These are phyloP conservation scores for Conticribra guillardii DNA, from an alignment of 108 stramenopile species.

Conservation along the genomic window DNA sequence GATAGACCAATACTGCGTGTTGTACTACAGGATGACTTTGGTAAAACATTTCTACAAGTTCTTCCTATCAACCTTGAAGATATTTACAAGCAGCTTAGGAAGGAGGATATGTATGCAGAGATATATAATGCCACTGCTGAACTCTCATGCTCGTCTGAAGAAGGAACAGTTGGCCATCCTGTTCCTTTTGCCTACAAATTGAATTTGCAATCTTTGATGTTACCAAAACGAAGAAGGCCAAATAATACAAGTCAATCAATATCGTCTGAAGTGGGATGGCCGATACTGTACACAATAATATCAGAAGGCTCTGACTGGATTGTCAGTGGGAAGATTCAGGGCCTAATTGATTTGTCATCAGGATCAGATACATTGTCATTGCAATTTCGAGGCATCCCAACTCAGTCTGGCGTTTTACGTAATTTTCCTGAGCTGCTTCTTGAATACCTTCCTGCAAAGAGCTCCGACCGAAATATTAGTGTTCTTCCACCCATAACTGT, in stretches of 20 bases:
- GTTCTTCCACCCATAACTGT: slow-evolving; percentile 44
- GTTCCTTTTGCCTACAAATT: slow-evolving; percentile 60
- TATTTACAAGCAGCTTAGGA: slow-evolving; percentile 52
- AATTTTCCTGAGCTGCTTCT: slow-evolving; percentile 53
- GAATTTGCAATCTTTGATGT: slow-evolving; percentile 41
- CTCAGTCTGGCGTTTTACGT: slow-evolving; percentile 56
- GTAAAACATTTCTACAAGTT: slow-evolving; percentile 61
- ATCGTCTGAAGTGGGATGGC: slow-evolving; percentile 25
- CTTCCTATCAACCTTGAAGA: slow-evolving; percentile 60
- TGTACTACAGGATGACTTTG: slow-evolving; percentile 64
- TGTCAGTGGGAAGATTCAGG: slow-evolving; percentile 68
- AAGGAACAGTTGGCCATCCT: slow-evolving; percentile 69
- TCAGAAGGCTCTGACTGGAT: slow-evolving; percentile 68
- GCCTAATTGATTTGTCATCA: slow-evolving; percentile 45
- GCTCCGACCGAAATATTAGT: background rate
- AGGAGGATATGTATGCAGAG: slow-evolving; percentile 40
- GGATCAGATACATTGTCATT: slow-evolving; percentile 35
- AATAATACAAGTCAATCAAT: slow-evolving; percentile 12
- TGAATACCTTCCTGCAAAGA: slow-evolving; percentile 38
- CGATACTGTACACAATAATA: slow-evolving; percentile 51
- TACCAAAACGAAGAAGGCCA: slow-evolving; percentile 26
- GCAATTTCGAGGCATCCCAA: slow-evolving; percentile 68
- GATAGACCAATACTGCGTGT: slow-evolving; percentile 53
- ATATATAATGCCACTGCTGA: slow-evolving; percentile 48
- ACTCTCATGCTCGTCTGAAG: slow-evolving; percentile 39